phyloP scores from a whole-genome alignment of 257 asterid species.

The Rauvolfia tetraphylla region DNA sequence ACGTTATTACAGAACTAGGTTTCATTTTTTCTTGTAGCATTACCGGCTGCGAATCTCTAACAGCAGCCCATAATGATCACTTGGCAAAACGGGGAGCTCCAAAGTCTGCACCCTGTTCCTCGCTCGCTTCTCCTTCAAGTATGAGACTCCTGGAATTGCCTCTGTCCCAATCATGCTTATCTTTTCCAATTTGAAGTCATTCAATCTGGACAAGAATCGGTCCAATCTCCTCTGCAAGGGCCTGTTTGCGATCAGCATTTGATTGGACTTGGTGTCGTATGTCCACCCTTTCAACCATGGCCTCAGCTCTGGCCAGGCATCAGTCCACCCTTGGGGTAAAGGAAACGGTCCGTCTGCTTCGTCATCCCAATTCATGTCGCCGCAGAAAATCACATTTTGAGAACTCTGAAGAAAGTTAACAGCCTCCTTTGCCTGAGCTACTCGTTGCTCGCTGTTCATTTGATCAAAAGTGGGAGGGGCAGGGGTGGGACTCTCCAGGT shows the following conservation, averaged over 20 bases:
- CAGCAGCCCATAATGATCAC: conserved; percentile 15
- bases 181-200: neutral
- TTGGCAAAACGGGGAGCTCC: conserved; percentile 10
- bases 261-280: conserved; percentile 6
- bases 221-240: conserved; percentile 13
- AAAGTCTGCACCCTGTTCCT: conserved; percentile 7
- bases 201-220: conserved; percentile 7
- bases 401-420: neutral
- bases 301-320: conserved; percentile 5
- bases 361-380: conserved; percentile 14
- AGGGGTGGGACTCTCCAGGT: conserved; percentile 14
- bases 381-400: conserved; percentile 11
- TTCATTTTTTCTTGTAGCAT: neutral
- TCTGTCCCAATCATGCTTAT: conserved; percentile 4
- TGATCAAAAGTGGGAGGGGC: neutral
- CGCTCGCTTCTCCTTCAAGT: conserved; percentile 12
- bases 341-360: neutral
- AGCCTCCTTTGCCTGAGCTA: conserved; percentile 8
- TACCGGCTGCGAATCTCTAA: conserved; percentile 6
- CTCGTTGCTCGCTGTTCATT: neutral
- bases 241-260: conserved; percentile 1
- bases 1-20: too few species aligned
- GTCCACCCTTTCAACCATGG: conserved; percentile 7
- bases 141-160: conserved; percentile 7
- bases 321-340: neutral